These are phyloP conservation scores for Drechslerella stenobrocha DNA, from an alignment of 2,329 filamentous ascomycete species.

Conservation along the genomic window DNA sequence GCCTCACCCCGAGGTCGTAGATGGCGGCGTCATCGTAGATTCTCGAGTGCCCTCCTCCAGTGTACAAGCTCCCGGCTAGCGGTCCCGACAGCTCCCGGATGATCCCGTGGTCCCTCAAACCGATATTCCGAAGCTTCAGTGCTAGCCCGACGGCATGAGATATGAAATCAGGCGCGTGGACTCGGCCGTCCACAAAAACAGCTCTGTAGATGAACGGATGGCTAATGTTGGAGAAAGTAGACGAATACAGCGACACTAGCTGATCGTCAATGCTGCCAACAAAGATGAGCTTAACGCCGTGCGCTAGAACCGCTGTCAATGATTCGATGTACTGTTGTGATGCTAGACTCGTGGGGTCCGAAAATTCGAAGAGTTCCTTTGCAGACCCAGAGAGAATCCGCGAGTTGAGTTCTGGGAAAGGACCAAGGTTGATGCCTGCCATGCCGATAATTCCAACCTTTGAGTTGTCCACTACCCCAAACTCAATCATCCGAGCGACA, in stretches of 20 bases:
- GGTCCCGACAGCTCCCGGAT: conserved; percentile 86
- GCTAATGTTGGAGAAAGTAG: conserved; percentile 78
- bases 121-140: conserved; percentile 89
- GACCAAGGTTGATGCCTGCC: conserved; percentile 90
- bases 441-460: conserved; percentile 72
- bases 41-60: conserved; percentile 87
- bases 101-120: conserved; percentile 87
- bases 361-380: conserved; percentile 94
- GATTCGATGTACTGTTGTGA: conserved; percentile 79
- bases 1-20: conserved; percentile 75
- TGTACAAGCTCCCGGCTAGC: conserved; percentile 85
- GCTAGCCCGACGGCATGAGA: conserved; percentile 90
- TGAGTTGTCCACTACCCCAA: conserved; percentile 76
- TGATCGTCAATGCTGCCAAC: conserved; percentile 97
- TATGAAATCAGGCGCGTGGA: conserved; percentile 92
- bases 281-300: conserved; percentile 81
- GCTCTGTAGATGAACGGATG: conserved; percentile 94
- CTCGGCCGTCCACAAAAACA: conserved; percentile 90
- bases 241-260: conserved; percentile 90
- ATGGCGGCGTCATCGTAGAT: conserved; percentile 87
- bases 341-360: conserved; percentile 75
- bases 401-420: conserved; percentile 88
- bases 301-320: conserved; percentile 72
- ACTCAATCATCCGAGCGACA: conserved; percentile 85
- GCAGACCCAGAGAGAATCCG: conserved; percentile 86